These are phyloP conservation scores for Chenopodium quinoa DNA, from an alignment of 148 eudicot genomes.

Conservation along the genomic window DNA sequence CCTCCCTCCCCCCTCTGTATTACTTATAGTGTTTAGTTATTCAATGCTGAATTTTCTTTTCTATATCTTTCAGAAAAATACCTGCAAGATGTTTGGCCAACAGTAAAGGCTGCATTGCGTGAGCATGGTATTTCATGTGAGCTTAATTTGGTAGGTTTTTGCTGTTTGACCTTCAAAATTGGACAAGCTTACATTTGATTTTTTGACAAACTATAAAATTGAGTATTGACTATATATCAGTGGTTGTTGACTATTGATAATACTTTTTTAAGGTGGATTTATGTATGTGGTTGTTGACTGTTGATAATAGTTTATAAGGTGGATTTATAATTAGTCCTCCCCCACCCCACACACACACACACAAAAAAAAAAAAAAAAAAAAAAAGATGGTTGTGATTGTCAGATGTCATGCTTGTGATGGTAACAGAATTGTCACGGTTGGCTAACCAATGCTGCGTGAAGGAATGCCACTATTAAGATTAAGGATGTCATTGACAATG, in stretches of 20 bases:
- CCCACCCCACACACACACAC: background rate
- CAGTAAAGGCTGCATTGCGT: constrained; percentile 55
- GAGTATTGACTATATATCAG: background rate
- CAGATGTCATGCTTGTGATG: background rate
- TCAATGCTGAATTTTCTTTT: background rate
- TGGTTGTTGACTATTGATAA: background rate
- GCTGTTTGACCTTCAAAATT: background rate
- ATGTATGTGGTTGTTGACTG: background rate
- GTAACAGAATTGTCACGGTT: background rate
- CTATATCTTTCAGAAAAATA: constrained; percentile 48
- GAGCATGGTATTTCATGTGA: constrained; percentile 62
- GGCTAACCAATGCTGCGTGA: no score
- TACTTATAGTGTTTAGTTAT: constrained; percentile 4
- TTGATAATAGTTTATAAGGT: background rate
- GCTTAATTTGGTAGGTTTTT: constrained; percentile 61
- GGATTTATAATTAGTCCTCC: background rate
- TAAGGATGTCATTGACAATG: background rate
- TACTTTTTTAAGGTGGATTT: background rate
- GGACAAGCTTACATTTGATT: background rate
- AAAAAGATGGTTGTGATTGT: background rate
- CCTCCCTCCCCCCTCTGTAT: background rate
- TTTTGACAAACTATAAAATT: background rate
- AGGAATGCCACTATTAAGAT: background rate
- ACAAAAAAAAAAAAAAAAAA: background rate
- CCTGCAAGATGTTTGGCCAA: constrained; percentile 82